These are phyloP conservation scores for Talaromyces rugulosus DNA, from an alignment of 2,329 filamentous ascomycete species.

Conservation along the genomic window DNA sequence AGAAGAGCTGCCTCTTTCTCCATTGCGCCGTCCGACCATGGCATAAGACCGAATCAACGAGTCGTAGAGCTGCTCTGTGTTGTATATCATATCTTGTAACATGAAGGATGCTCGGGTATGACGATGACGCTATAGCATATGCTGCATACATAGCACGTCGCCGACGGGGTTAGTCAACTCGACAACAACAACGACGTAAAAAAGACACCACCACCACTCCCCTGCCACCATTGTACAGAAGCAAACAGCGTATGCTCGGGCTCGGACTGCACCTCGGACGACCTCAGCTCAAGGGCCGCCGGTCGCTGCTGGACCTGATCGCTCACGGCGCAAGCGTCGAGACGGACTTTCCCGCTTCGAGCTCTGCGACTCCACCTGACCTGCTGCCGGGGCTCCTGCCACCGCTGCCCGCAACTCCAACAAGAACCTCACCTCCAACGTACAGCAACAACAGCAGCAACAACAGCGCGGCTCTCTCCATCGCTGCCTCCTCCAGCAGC, in stretches of 20 bases:
- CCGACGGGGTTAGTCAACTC: neutral
- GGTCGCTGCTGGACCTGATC: constrained; percentile 61
- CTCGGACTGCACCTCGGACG: constrained; percentile 35
- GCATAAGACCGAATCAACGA: neutral
- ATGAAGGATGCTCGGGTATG: neutral
- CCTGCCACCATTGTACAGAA: neutral
- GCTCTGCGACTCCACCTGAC: constrained; percentile 29
- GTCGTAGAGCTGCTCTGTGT: neutral
- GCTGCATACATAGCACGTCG: neutral
- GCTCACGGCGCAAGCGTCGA: constrained; percentile 41
- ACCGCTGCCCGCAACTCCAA: constrained; percentile 34
- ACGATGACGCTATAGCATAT: neutral
- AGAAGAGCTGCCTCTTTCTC: neutral
- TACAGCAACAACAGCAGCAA: no score
- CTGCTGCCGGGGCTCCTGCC: constrained; percentile 35
- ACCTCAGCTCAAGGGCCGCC: constrained; percentile 55
- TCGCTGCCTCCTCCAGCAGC: constrained; percentile 37
- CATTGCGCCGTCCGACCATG: neutral
- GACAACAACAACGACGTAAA: neutral
- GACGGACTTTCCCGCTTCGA: constrained; percentile 16
- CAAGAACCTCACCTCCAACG: neutral
- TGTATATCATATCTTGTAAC: neutral
- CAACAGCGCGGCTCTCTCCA: constrained; percentile 21
- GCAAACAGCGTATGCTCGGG: constrained; percentile 48
- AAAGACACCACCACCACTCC: neutral